Percentiles rank a stretch among this genome's conserved stretches.
Conservation (phyloP, 1,284 basidiomycete species). For the Omphalotus olearius region DNA sequence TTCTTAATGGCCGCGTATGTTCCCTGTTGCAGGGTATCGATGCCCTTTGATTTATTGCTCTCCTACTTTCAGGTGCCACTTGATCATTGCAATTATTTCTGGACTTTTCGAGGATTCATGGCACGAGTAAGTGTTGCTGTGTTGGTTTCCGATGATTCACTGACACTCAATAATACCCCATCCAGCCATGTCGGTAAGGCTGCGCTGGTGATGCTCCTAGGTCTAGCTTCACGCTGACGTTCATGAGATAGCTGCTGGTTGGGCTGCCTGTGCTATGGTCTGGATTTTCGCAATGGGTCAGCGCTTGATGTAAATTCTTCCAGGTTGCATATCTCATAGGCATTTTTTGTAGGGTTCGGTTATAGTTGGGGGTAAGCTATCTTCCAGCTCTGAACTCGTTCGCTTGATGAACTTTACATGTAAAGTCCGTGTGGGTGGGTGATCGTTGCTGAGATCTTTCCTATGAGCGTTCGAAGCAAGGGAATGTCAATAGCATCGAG, state of each 20-base stretch:
- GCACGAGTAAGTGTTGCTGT: constrained; percentile 31
- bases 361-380: constrained; percentile 55
- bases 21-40: background rate
- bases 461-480: constrained; percentile 62
- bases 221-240: background rate
- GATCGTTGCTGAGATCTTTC: constrained; percentile 65
- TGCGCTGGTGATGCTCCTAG: background rate
- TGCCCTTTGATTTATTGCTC: constrained; percentile 2
- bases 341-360: constrained; percentile 43
- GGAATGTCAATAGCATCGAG: constrained; percentile 67
- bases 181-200: constrained; percentile 28
- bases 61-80: constrained; percentile 44
- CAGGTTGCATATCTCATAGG: constrained; percentile 2
- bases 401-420: constrained; percentile 29
- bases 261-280: constrained; percentile 61
- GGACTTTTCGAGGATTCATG: constrained; percentile 52
- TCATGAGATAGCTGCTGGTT: constrained; percentile 44
- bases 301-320: constrained; percentile 14
- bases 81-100: constrained; percentile 59
- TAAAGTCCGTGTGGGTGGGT: constrained; percentile 61
- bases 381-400: constrained; percentile 13
- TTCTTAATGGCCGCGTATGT: constrained; percentile 61
- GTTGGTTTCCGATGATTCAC: too few relatives aligned
- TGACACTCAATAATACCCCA: background rate
- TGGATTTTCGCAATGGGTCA: constrained; percentile 65